phyloP scores from a whole-genome alignment of 331 rosid genomes.

The Quercus phellos region DNA sequence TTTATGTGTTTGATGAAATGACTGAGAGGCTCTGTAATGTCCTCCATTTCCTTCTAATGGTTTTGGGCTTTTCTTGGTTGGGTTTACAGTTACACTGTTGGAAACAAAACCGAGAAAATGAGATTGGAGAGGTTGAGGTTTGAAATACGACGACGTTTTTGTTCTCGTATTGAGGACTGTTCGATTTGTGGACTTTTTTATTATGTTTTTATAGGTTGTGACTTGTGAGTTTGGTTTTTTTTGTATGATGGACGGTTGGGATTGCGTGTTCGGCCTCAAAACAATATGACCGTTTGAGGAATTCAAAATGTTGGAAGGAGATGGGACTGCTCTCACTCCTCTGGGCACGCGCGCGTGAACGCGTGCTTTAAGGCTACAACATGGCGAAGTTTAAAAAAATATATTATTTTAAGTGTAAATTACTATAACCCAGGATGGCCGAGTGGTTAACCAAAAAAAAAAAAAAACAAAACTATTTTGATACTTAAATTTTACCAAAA shows the following conservation, averaged over 20 bases:
- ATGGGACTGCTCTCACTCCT: neutral
- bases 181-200: neutral
- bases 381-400: too few species aligned
- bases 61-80: neutral
- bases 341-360: too few species aligned
- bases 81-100: neutral
- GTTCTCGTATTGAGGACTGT: neutral
- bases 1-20: neutral
- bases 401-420: too few species aligned
- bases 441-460: too few species aligned
- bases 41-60: neutral
- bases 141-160: neutral
- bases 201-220: too few species aligned
- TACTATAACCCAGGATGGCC: too few species aligned
- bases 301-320: neutral
- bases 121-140: neutral
- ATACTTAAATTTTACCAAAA: too few species aligned
- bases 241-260: neutral
- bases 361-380: too few species aligned
- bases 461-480: too few species aligned
- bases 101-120: neutral
- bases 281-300: conserved; percentile 7
- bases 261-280: neutral
- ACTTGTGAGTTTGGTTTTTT: too few species aligned
- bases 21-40: neutral